Base-by-base conservation (phyloP, 257 asterid genomes). In the Salvia miltiorrhiza region DNA sequence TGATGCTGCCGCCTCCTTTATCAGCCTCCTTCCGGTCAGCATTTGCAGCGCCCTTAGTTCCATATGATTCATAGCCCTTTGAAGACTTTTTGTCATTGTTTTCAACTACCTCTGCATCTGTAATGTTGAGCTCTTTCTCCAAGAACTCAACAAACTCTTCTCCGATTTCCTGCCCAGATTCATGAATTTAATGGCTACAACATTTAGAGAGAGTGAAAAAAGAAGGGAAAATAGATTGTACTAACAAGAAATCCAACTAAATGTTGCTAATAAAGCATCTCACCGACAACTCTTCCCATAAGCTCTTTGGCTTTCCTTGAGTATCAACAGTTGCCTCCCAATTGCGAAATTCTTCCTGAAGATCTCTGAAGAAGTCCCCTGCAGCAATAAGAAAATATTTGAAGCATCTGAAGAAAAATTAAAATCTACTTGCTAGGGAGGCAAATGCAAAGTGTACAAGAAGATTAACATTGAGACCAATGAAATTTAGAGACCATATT, bases 141-240 rank as follows among this genome's bases (percentile, higher is more conserved):
- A 93, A 76, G 81, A 87, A 93, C 88, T 90, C 98, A 41, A 93
- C 97, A 67, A 93, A 90, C 62, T 93, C 98, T 75, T 88, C 98
- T 56, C 98, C 97, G 1, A 93, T 90, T 75, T 90, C 98, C 97
- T 90, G 86, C 45, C 59, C 39, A 39, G 30, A 45, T 45, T 55
- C 39, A 45, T 23, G 30, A 24, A 11, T 45, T 48, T 17, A 32
- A 12, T 48, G 61, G 49, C 14, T 3, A 39, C 16, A 35, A 19
- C 52, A 39, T 37, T 10, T 9, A 67, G 26, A 12, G 13, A 7
- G 21, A 19, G 37, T 19, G 23, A 35, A 48, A 28, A 66, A 49
- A 32, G 14, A 12, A 65, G 20, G 21, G 37, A 10, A 19, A 17
- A 10, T 9, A 16, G 3, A 58, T 32, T 64, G 48, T 30, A 33